Base-by-base conservation (phyloP, 2,329 filamentous ascomycete species). In the Hypocreales sp. region DNA sequence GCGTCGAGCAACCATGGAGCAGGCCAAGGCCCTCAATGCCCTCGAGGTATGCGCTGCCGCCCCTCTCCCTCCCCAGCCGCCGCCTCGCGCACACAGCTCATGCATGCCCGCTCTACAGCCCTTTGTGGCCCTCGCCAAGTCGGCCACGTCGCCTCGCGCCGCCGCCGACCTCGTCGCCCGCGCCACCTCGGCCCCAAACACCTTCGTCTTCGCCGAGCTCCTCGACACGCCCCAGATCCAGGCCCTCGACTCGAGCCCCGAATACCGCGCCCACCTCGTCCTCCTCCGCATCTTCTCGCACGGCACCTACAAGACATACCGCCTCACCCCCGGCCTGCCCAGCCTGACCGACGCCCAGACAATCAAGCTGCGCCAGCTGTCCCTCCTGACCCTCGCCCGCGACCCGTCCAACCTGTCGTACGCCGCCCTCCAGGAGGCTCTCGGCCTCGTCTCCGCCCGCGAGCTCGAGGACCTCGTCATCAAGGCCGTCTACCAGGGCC, bases 141-240 rank as follows among this genome's bases (percentile, higher is more conserved):
- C 83, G 8, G 83, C 82, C 35, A 81, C 72, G 6, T 83, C 84
- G 8, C 77, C 83, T 22, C 77, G 80, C 40, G 82, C 84, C 32
- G 79, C 86, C 22, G 77, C 80, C 45, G 84, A 93, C 48, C 71
- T 95, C 29, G 70, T 95, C 48, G 72, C 67, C 24, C 81, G 84
- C 55, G 90, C 86, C 35, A 95, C 84, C 27, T 84, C 83, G n/a
- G 76, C 76, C 30, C 73, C 80, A 16, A 81, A 84, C 53, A 92
- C 86, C 38, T 98, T 78, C 53, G 68, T 95, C 55, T 98, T 98
- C 59, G 72, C 80, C 39, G 87, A 95, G 57, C 75, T 98, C n/a
- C 73, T 98, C 20, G 67, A 79, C 41, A 73, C 75, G 1, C 72
- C 80, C 0, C 73, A 82, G 41, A 74, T 95, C 39, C 79, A 90